Conservation (phyloP, 805 yeast species). For the Grigorovia humatica region DNA sequence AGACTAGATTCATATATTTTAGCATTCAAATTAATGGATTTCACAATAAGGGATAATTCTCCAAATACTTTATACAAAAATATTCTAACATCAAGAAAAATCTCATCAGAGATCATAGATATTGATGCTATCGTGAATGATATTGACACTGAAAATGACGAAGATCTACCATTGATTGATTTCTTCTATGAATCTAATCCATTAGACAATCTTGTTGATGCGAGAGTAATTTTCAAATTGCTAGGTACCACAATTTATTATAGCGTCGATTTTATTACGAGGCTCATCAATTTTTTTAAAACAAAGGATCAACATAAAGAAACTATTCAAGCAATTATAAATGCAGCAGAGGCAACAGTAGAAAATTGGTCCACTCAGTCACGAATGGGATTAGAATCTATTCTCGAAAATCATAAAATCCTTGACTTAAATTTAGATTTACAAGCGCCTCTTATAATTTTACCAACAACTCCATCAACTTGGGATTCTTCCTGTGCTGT, state of each 20-base stretch:
- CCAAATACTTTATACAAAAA: slow-evolving; percentile 71
- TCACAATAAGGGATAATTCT: slow-evolving; percentile 82
- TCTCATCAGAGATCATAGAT: slow-evolving; percentile 29
- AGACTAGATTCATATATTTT: slow-evolving; percentile 70
- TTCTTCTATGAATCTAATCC: slow-evolving; percentile 82
- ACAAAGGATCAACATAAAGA: slow-evolving; percentile 82
- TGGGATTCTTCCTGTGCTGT: slow-evolving; percentile 84
- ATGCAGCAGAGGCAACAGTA: slow-evolving; percentile 90
- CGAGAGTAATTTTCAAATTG: slow-evolving; percentile 59
- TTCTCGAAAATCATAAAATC: slow-evolving; percentile 90
- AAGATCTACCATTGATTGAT: slow-evolving; percentile 58
- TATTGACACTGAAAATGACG: slow-evolving; percentile 20
- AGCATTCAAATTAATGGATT: slow-evolving; percentile 66
- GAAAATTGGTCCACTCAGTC: slow-evolving; percentile 88
- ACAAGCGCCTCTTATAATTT: slow-evolving; percentile 83
- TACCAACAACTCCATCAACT: slow-evolving; percentile 72
- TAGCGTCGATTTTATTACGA: slow-evolving; percentile 75
- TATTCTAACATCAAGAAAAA: slow-evolving; percentile 71
- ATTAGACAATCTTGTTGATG: slow-evolving; percentile 72
- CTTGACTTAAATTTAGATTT: slow-evolving; percentile 75
- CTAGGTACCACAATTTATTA: slow-evolving; percentile 85
- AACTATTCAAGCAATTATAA: slow-evolving; percentile 81
- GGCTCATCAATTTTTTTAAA: slow-evolving; percentile 61
- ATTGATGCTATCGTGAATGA: not conserved
- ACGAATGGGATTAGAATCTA: slow-evolving; percentile 83